phyloP scores from a whole-genome alignment of 257 asterid species.

The Osmanthus fragrans region DNA sequence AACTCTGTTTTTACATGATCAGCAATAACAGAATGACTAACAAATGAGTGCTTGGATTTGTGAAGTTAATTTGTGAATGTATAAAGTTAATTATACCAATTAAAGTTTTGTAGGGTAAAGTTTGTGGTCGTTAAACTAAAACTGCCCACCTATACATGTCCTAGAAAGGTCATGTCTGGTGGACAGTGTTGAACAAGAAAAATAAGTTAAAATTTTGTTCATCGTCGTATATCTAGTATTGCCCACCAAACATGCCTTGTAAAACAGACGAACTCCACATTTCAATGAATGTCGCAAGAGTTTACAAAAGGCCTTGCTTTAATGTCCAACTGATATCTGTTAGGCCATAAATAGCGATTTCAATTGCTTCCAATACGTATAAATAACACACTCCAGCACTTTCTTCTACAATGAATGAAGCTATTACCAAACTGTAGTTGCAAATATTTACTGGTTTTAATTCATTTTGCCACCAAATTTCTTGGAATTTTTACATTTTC shows the following conservation, averaged over 20 bases:
- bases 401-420: slow-evolving; percentile 42
- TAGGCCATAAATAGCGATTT: slow-evolving; percentile 29
- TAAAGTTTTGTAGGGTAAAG: too few species aligned
- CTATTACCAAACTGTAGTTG: slow-evolving; percentile 31
- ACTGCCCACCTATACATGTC: too few species aligned
- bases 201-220: background rate
- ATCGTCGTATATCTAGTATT: background rate
- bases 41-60: too few species aligned
- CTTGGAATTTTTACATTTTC: slow-evolving; percentile 31
- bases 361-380: slow-evolving; percentile 24
- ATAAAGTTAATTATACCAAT: too few species aligned
- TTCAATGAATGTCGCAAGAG: background rate
- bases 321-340: slow-evolving; percentile 38
- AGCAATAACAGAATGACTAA: too few species aligned
- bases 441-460: slow-evolving; percentile 30
- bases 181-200: background rate
- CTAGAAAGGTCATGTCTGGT: background rate
- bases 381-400: slow-evolving; percentile 30
- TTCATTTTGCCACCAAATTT: slow-evolving; percentile 42
- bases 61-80: too few species aligned
- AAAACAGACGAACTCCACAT: background rate
- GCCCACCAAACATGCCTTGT: background rate
- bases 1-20: too few species aligned
- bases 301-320: slow-evolving; percentile 21
- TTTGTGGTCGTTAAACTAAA: background rate